Base-by-base conservation (phyloP, 768 basidiomycete species). In the Rhizopogon salebrosus region DNA sequence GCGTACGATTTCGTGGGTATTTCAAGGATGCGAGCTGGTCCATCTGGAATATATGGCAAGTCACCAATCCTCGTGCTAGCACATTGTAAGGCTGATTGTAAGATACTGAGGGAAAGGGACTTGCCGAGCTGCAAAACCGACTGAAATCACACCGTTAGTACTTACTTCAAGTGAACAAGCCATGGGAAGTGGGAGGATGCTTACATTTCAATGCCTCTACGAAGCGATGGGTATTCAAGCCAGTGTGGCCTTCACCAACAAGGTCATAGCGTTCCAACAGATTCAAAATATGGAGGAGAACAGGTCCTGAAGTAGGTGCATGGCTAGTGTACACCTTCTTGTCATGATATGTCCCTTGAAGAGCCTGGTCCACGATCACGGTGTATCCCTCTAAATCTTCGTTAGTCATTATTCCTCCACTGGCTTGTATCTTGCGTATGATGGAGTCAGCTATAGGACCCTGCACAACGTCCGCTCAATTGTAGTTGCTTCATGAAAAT, bases 251-350 rank as follows among this genome's bases (percentile, higher is more conserved):
- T 23, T 72, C 70, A 16, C 76, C 58, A 31, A 80, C 68, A 35
- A 76, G 61, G 48, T 76, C 71, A 62, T 80, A 98, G n/a, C 78
- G 75, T 63, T 97, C 94, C 41, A 95, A 71, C 18, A 94, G 66
- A 64, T 98, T 97, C n/a, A 98, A 72, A 78, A 98, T 88, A 64
- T 92, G 88, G 37, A 97, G 71, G 38, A 98, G 72, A n/a, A 89
- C 90, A 76, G 90, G 86, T 5, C 95, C 95, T 10, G 87, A 87
- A 8, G 88, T 85, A 5, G 97, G 97, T 11, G 92, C 86, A 61
- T 84, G 81, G 0, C 87, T 78, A 0, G 92, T 94, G 68, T 92
- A 97, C 36, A 98, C 75, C 56, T 80, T 91, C 60, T 82, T 81
- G 39, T 83, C 84, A 16, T 78, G 79, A 68, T 90, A 99, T 0